These are phyloP conservation scores for Acacia acuminata DNA, from an alignment of 306 rosid species.

Conservation along the genomic window DNA sequence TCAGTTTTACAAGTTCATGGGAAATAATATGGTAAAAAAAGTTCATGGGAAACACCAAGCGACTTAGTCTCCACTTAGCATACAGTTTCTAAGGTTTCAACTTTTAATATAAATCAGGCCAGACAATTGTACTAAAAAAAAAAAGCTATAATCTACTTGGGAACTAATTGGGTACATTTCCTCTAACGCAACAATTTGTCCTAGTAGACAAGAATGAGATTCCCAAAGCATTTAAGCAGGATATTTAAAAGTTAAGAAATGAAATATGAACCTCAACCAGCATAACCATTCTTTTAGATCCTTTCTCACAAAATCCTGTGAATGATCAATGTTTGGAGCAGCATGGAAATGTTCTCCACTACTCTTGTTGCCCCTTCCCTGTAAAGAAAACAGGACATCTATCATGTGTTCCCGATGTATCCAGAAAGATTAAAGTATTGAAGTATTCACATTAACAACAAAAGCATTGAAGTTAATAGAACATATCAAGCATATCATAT, in stretches of 20 bases:
- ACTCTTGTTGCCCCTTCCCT: constrained; percentile 98
- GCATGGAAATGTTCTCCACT: constrained; percentile 97
- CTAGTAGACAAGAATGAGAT: background rate
- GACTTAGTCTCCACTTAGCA: too few species aligned
- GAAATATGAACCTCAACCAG: constrained; percentile 75
- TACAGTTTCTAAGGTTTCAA: too few species aligned
- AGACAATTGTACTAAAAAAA: background rate
- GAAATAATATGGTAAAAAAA: too few species aligned
- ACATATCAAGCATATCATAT: background rate
- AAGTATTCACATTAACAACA: background rate
- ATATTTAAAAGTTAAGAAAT: constrained; percentile 21
- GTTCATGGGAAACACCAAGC: too few species aligned
- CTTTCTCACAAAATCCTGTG: constrained; percentile 97
- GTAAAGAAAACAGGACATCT: constrained; percentile 27
- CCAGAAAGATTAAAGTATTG: constrained; percentile 4
- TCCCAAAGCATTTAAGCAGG: constrained; percentile 3
- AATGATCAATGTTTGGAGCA: constrained; percentile 99
- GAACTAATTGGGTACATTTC: constrained; percentile 9
- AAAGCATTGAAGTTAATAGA: background rate
- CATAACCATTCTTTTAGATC: constrained; percentile 91
- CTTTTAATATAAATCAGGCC: background rate
- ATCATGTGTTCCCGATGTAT: constrained; percentile 24
- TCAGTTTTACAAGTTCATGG: too few species aligned
- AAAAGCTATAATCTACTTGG: background rate
- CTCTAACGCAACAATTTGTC: constrained; percentile 8